A percentile compares a stretch with the other conserved stretches of the same genome.
These are phyloP conservation scores for Candida dubliniensis DNA, from an alignment of 1,139 yeast genomes.

Conservation along the genomic window DNA sequence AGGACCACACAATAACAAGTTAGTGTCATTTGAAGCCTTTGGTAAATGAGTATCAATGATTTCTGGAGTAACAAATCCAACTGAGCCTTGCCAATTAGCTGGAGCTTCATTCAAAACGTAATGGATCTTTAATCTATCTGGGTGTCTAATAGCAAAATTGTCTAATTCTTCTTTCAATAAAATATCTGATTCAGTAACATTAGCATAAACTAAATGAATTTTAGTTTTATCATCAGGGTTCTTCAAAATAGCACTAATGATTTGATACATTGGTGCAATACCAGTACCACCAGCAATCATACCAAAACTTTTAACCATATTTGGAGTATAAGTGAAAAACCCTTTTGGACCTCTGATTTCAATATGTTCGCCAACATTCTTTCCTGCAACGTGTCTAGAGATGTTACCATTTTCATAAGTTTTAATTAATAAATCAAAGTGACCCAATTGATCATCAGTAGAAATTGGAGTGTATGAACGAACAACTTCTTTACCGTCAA, in stretches of 20 bases:
- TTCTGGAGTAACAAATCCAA: constrained; percentile 75
- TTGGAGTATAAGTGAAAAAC: constrained; percentile 78
- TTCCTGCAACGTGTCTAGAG: constrained; percentile 70
- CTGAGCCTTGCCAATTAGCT: constrained; percentile 47
- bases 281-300: constrained; percentile 97
- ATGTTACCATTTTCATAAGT: constrained; percentile 92
- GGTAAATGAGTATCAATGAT: constrained; percentile 58
- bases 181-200: constrained; percentile 72
- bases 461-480: constrained; percentile 96
- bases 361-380: constrained; percentile 49
- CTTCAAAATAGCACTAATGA: constrained; percentile 65
- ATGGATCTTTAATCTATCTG: constrained; percentile 72
- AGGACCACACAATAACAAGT: constrained; percentile 89
- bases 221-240: constrained; percentile 86
- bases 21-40: constrained; percentile 58
- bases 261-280: constrained; percentile 91
- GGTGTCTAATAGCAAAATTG: constrained; percentile 56
- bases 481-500: constrained; percentile 73
- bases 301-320: constrained; percentile 75
- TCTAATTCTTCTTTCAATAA: constrained; percentile 78
- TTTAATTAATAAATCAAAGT: constrained; percentile 86
- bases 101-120: constrained; percentile 78
- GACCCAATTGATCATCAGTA: constrained; percentile 80
- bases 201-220: constrained; percentile 78
- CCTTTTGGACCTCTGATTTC: constrained; percentile 90